A percentile compares a stretch with the other conserved stretches of the same genome.
Conservation (phyloP, 257 asterid species). For the Solanum sitiens region DNA sequence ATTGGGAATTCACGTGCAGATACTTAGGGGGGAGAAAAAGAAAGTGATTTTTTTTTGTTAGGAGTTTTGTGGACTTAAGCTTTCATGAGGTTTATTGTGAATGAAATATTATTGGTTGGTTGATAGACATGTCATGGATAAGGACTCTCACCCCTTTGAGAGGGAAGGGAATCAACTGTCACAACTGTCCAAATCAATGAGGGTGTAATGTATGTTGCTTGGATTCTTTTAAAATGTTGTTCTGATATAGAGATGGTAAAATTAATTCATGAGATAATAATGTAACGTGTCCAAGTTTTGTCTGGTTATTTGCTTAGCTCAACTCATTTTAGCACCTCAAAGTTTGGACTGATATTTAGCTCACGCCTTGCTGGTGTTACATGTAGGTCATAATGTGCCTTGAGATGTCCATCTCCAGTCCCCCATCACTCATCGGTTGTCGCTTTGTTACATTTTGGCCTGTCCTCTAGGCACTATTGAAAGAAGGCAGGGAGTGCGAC, state of each 20-base stretch:
- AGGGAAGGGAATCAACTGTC: constrained; percentile 63
- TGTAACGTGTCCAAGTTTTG: not conserved
- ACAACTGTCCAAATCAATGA: constrained; percentile 4
- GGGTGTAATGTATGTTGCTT: too few relatives aligned
- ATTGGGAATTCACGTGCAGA: constrained; percentile 89
- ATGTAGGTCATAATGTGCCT: not conserved
- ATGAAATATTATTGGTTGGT: constrained; percentile 5
- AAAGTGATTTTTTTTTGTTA: not conserved
- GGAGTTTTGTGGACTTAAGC: not conserved
- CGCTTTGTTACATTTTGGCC: not conserved
- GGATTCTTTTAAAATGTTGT: not conserved
- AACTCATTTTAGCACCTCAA: not conserved
- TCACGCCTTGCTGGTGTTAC: not conserved
- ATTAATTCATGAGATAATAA: not conserved
- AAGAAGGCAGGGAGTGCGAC: not conserved
- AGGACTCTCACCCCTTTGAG: constrained; percentile 22
- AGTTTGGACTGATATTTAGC: not conserved
- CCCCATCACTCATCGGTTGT: not conserved
- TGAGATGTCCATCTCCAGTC: not conserved
- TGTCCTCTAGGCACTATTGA: not conserved
- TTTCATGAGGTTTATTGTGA: not conserved
- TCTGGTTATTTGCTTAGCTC: not conserved
- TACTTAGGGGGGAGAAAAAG: not conserved
- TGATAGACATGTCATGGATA: constrained; percentile 25
- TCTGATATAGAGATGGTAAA: not conserved